Conservation (phyloP, 2,329 filamentous ascomycete genomes). For the Sordariomycetes sp. region DNA sequence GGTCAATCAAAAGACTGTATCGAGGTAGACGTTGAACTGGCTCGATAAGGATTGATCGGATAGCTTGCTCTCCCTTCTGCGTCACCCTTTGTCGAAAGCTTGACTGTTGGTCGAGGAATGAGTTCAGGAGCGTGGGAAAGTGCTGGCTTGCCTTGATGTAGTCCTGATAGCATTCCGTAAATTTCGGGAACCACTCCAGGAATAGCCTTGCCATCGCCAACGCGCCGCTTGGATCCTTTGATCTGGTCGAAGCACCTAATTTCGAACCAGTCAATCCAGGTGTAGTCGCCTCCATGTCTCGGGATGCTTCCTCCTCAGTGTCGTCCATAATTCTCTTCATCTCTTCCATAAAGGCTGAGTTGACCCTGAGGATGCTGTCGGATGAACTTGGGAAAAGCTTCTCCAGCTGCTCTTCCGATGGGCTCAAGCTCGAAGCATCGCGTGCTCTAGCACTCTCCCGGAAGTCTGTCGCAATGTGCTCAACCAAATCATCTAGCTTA, state of each 20-base stretch:
- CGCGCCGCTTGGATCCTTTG: conserved; percentile 68
- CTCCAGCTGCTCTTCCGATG: conserved; percentile 62
- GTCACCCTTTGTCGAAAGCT: conserved; percentile 75
- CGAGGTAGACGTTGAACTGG: conserved; percentile 89
- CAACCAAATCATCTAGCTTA: conserved; percentile 77
- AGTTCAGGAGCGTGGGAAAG: conserved; percentile 72
- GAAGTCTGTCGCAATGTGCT: conserved; percentile 73
- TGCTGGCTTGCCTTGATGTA: conserved; percentile 88
- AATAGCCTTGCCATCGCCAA: conserved; percentile 71
- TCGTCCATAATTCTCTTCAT: conserved; percentile 71
- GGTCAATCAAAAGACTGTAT: conserved; percentile 94
- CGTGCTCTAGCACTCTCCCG: conserved; percentile 57
- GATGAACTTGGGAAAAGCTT: conserved; percentile 75
- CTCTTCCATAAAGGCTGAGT: conserved; percentile 69
- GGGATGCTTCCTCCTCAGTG: conserved; percentile 70
- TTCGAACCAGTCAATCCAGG: conserved; percentile 30
- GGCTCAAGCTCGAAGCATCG: conserved; percentile 54
- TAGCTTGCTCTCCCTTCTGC: conserved; percentile 78
- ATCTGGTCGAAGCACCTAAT: conserved; percentile 27
- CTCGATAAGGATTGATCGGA: conserved; percentile 90
- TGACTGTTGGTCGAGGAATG: conserved; percentile 70
- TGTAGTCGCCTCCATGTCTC: conserved; percentile 59
- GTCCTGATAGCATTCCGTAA: conserved; percentile 82
- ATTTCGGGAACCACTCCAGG: conserved; percentile 86
- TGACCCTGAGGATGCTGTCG: conserved; percentile 71